Evolutionary conservation across 2,329 filamentous ascomycete species (phyloP), one percentile per base, ranked within the genome.

Genomic region (Aspergillus novoparasiticus): DNA sequence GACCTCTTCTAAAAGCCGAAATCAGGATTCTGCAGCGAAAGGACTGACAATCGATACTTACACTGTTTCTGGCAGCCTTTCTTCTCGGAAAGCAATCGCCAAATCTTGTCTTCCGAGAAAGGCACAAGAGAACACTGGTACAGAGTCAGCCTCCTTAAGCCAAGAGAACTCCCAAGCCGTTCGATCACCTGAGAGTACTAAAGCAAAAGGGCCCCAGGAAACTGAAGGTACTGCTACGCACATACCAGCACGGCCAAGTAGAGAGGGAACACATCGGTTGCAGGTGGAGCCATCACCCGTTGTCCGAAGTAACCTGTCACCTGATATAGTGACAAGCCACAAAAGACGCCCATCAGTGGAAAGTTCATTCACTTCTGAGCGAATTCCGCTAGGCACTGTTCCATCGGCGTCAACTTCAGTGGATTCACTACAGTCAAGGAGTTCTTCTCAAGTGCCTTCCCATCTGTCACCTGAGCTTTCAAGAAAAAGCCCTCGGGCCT

Each of bases 191-290:
- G n/a, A 32, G 12, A 28, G 32, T 10, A 21, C 56, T 21, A 30
- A 46, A 19, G 6, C 39, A 39, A 32, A 26, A 26, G 39, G 8
- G 12, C 2, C 21, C 14, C 21, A 30, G 12, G 45, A 39, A 43
- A n/a, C 11, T 19, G 55, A 50, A 48, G 34, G 71, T 39, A 64
- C 43, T 39, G 50, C 64, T 41, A 72, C 76, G 12, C 75, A 74
- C 19, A 83, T 84, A 41, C 89, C 89, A 36, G 75, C 80, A 39
- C 82, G 90, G 57, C 90, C 90, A 1, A 92, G 89, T 70, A 84
- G 90, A 74, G 87, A 91, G 70, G 89, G 89, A 28, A 88, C 88
- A 0, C 85, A 86, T 6, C 83, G 87, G 62, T 81, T 92, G 54
- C 84, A 87, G 34, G 80, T 82, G 61, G 78, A 81, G 14, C 79